Conservation (phyloP, 306 rosid species). For the Prunus kanzakura region DNA sequence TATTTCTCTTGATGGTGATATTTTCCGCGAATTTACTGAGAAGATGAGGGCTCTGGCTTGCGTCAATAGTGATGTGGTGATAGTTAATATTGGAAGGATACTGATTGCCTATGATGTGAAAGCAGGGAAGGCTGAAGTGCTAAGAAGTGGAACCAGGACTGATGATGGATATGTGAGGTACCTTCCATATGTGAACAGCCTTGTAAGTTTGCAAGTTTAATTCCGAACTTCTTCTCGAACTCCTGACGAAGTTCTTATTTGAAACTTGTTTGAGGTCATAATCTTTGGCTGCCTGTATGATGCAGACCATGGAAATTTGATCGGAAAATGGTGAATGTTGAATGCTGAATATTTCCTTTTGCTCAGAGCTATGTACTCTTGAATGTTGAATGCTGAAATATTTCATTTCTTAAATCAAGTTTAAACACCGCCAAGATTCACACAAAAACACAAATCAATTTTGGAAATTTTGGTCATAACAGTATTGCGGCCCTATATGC, state of each 20-base stretch:
- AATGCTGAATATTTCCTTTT: neutral
- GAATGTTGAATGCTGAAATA: no score
- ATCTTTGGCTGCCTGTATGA: neutral
- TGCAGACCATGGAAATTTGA: neutral
- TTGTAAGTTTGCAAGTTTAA: slow-evolving; percentile 7
- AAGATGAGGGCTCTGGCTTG: slow-evolving; percentile 14
- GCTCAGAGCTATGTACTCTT: no score
- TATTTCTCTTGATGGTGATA: slow-evolving; percentile 2
- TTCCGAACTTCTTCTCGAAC: neutral
- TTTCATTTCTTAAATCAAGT: neutral
- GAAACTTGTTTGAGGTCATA: slow-evolving; percentile 13
- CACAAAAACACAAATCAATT: no score
- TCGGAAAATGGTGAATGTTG: neutral
- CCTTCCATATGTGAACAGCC: slow-evolving; percentile 42
- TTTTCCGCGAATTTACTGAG: neutral
- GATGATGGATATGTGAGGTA: neutral
- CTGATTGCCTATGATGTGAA: slow-evolving; percentile 22
- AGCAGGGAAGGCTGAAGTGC: neutral
- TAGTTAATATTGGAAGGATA: slow-evolving; percentile 4
- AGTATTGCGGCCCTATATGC: no score
- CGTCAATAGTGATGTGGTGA: neutral
- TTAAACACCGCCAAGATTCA: neutral
- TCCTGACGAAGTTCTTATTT: neutral
- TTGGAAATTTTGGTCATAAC: no score
- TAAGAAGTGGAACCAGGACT: neutral